Evolutionary conservation across 1,284 basidiomycete species (phyloP), one percentile per base, ranked within the genome.

Genomic region (Microstroma glucosiphilum): DNA sequence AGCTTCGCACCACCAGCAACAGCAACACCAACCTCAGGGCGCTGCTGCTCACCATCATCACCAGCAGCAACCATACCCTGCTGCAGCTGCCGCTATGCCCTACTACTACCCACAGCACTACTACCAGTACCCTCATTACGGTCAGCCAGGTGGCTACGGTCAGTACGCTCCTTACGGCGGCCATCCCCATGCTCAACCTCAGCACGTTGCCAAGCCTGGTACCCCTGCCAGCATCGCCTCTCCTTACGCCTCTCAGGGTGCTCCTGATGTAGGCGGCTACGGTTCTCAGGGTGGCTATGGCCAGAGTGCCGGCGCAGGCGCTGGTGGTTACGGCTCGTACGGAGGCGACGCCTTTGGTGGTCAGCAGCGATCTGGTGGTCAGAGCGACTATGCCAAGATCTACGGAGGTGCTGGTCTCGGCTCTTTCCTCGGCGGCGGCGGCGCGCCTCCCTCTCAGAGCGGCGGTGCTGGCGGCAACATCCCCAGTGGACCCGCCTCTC

Each of bases 61-160:
- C 42, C 65, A 68, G 40, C 65, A 60, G 55, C 63, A 63, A 42
- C 57, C 51, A 15, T 42, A 53, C 54, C 59, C 23, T 58, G 54
- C 57, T 30, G 43, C 71, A 73, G 30, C 30, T 37, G 30, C 30
- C 4, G 30, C 30, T 9, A 37, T 37, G 30, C 77, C 77, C 19
- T 76, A 76, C 68, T 79, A 79, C 73, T 79, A 79, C 66, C 75
- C 76, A 12, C 46, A 48, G n/a, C 74, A 74, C 59, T 79, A 79
- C 74, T 79, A 79, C 69, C 77, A 79, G 65, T 79, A 78, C 74
- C 76, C 77, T 67, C 77, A 77, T 66, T 79, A 76, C 65, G 75
- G 62, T 23, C 76, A 77, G 66, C 77, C 76, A 8, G 72, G 69
- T 15, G 76, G 73, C 55, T 79, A 78, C 64, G 76, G 75, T 37